A percentile compares a stretch with the other conserved stretches of the same genome.
These are phyloP conservation scores for Escovopsis sp. DNA, from an alignment of 2,329 filamentous ascomycete species.

Conservation along the genomic window DNA sequence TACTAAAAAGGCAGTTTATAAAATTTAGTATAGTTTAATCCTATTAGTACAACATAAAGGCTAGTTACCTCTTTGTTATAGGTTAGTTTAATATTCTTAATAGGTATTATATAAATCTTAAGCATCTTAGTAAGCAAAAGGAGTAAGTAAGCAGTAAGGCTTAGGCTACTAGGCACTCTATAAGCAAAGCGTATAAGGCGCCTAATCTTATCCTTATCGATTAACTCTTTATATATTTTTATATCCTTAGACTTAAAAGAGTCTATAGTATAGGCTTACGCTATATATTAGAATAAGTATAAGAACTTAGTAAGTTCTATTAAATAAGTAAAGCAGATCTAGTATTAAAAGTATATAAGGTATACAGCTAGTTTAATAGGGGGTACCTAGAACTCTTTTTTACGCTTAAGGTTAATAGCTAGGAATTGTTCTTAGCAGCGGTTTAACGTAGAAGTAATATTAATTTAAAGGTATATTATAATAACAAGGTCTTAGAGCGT, in stretches of 20 bases:
- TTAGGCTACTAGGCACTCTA: not conserved
- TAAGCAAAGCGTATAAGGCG: not conserved
- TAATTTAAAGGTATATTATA: constrained; percentile 3
- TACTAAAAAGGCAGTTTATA: too few relatives aligned
- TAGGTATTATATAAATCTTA: not conserved
- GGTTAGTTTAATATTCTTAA: not conserved
- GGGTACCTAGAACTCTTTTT: not conserved
- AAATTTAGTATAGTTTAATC: too few relatives aligned
- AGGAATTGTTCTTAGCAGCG: not conserved
- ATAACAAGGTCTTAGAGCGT: not conserved
- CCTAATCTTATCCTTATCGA: not conserved
- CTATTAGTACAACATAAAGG: too few relatives aligned
- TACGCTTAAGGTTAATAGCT: not conserved
- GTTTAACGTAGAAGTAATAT: not conserved
- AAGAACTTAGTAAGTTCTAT: constrained; percentile 1
- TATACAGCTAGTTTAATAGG: too few relatives aligned
- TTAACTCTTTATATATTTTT: not conserved
- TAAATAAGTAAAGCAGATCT: too few relatives aligned
- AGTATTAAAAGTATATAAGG: too few relatives aligned
- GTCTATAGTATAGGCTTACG: not conserved
- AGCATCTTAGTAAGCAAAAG: not conserved
- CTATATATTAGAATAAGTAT: not conserved
- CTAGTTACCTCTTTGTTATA: too few relatives aligned
- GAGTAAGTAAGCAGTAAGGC: not conserved
- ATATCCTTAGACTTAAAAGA: not conserved